A percentile compares a stretch with the other conserved stretches of the same genome.
These are phyloP conservation scores for Discostella stelligera DNA, from an alignment of 352 stramenopile genomes.

Conservation along the genomic window DNA sequence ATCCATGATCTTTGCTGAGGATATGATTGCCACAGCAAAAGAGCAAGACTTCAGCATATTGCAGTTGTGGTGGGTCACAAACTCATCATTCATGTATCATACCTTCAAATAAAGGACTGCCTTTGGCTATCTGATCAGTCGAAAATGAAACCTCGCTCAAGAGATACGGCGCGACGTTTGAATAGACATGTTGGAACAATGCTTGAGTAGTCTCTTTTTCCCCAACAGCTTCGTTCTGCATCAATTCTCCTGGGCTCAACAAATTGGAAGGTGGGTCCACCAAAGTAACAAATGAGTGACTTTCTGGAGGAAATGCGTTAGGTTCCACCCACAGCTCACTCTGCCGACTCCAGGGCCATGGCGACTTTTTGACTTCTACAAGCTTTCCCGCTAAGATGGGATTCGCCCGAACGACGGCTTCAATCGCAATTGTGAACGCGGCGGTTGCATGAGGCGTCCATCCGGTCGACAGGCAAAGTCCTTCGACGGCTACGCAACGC, in stretches of 20 bases:
- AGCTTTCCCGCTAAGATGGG: conserved; percentile 51
- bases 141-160: conserved; percentile 32
- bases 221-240: conserved; percentile 3
- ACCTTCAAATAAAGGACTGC: conserved; percentile 37
- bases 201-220: conserved; percentile 12
- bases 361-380: conserved; percentile 39
- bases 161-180: conserved; percentile 32
- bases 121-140: conserved; percentile 27
- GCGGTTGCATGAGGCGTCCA: conserved; percentile 40
- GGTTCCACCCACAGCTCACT: conserved; percentile 37
- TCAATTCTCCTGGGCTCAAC: conserved; percentile 15
- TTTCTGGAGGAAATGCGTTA: conserved; percentile 37
- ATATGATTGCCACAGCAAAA: neutral
- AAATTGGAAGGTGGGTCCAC: conserved; percentile 35
- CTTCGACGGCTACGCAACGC: conserved; percentile 41
- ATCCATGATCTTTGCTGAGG: conserved; percentile 46
- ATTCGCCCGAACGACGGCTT: conserved; percentile 53
- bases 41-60: neutral
- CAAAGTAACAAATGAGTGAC: conserved; percentile 46
- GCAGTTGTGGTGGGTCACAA: neutral
- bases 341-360: conserved; percentile 31
- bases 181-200: conserved; percentile 44
- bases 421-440: conserved; percentile 39
- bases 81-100: neutral
- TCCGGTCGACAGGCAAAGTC: conserved; percentile 29